phyloP scores from a whole-genome alignment of 2,329 filamentous ascomycete species.

The Colletotrichum sansevieriae region DNA sequence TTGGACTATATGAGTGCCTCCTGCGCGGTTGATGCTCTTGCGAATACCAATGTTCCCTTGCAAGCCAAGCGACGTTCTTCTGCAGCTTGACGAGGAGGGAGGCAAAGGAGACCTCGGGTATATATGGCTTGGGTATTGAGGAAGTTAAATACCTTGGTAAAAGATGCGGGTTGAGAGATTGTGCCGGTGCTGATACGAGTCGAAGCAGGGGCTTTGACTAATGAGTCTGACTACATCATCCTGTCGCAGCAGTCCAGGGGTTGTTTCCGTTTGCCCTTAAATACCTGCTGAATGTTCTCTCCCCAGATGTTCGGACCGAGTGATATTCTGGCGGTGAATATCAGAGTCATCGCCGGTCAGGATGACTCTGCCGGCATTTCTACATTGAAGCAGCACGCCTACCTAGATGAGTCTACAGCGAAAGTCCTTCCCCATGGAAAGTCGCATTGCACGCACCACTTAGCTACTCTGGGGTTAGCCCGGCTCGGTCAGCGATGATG shows the following conservation, averaged over 20 bases:
- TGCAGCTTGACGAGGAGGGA: background rate
- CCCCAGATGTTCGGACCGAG: no score
- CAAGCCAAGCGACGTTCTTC: background rate
- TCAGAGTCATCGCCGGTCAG: no score
- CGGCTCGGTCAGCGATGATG: background rate
- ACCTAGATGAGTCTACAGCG: no score
- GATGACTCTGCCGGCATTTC: no score
- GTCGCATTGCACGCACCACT: background rate
- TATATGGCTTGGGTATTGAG: background rate
- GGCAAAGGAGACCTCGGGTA: background rate
- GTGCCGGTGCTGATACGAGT: background rate
- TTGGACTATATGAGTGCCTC: conserved; percentile 10
- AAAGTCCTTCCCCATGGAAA: no score
- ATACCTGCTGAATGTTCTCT: no score
- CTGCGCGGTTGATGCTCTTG: background rate
- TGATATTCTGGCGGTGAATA: no score
- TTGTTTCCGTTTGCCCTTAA: background rate
- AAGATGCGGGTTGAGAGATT: background rate
- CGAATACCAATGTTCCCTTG: background rate
- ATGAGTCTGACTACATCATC: no score
- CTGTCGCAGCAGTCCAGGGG: no score
- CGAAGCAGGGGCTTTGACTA: conserved; percentile 1
- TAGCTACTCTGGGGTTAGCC: background rate
- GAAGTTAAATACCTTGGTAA: background rate
- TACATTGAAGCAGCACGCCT: no score